phyloP scores from a whole-genome alignment of 1,139 yeast genomes.

The Entelexis sorbosivorans region DNA sequence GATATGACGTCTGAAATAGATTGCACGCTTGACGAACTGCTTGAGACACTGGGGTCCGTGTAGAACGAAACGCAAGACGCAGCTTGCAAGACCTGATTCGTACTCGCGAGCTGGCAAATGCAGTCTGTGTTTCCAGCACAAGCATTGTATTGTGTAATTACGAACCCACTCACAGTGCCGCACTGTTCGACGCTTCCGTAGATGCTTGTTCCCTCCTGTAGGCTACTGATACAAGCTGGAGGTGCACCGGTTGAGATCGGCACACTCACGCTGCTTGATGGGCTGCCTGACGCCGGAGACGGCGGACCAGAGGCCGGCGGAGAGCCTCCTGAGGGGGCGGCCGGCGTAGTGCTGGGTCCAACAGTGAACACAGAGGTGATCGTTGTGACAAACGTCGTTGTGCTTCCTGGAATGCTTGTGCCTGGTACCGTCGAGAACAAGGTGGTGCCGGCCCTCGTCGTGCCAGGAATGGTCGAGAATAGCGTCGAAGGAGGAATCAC shows the following conservation, averaged over 20 bases:
- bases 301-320: background rate
- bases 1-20: background rate
- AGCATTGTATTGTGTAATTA: constrained; percentile 1
- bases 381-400: constrained; percentile 7
- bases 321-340: background rate
- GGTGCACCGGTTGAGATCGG: background rate
- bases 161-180: constrained; percentile 8
- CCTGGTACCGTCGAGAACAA: constrained; percentile 10
- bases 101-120: constrained; percentile 6
- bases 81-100: constrained; percentile 2
- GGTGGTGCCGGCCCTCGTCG: constrained; percentile 13
- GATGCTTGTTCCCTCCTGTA: constrained; percentile 7
- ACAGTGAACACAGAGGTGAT: constrained; percentile 1
- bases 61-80: constrained; percentile 5
- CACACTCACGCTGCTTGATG: background rate
- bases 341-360: background rate
- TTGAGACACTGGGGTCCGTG: constrained; percentile 3
- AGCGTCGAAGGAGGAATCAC: constrained; percentile 9
- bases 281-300: background rate
- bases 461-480: constrained; percentile 14
- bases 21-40: background rate
- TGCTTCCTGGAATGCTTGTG: constrained; percentile 4
- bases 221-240: constrained; percentile 4
- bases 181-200: constrained; percentile 13
- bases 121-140: constrained; percentile 9